Evolutionary conservation across 768 basidiomycete genomes (phyloP).

Genomic region (Mycena galericulata): DNA sequence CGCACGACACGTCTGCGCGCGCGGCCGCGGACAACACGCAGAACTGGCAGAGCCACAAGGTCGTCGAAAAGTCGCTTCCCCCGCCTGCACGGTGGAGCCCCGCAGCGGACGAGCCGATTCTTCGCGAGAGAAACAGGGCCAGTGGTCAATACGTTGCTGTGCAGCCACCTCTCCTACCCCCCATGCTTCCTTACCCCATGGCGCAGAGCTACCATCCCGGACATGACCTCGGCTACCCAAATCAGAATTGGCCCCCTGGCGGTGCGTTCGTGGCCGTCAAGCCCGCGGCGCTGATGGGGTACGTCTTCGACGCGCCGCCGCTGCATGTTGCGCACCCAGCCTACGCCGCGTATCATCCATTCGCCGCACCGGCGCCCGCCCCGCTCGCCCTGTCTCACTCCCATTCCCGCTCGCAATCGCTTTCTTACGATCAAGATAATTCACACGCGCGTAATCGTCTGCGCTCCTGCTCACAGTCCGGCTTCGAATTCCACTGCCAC

Average conservation of each 20-base stretch:
- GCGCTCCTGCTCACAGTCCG: constrained; percentile 71
- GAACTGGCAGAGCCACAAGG: constrained; percentile 33
- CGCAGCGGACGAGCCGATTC: constrained; percentile 80
- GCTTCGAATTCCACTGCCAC: constrained; percentile 64
- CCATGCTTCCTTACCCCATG: constrained; percentile 51
- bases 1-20: constrained; percentile 25
- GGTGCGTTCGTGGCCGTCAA: constrained; percentile 51
- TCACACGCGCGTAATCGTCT: constrained; percentile 59
- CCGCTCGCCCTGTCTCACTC: constrained; percentile 57
- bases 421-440: constrained; percentile 65
- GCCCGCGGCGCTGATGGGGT: constrained; percentile 47
- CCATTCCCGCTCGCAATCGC: constrained; percentile 69
- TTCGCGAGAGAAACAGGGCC: constrained; percentile 62
- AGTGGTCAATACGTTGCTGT: constrained; percentile 75
- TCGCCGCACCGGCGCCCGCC: constrained; percentile 36
- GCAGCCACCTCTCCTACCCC: constrained; percentile 59
- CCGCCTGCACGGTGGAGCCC: constrained; percentile 89
- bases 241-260: constrained; percentile 55
- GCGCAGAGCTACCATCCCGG: constrained; percentile 46
- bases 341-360: constrained; percentile 52
- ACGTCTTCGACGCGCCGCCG: constrained; percentile 52
- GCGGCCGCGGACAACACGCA: constrained; percentile 36
- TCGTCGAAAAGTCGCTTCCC: constrained; percentile 58
- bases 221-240: constrained; percentile 48
- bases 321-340: constrained; percentile 47